phyloP scores from a whole-genome alignment of 306 rosid species.

The Rosa rugosa region DNA sequence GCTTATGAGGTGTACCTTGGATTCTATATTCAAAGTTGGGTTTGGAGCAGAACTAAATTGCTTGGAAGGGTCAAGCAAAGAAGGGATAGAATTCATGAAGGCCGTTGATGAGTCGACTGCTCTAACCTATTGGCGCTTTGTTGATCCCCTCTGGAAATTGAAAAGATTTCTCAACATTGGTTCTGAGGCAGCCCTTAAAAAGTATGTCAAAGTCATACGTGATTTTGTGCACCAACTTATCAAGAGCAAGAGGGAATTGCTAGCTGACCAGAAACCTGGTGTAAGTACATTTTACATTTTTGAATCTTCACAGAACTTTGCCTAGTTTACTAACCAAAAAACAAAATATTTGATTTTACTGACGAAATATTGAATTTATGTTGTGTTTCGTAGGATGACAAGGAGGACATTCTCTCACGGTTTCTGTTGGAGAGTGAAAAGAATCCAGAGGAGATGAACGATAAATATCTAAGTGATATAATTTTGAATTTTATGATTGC shows the following conservation, averaged over 20 bases:
- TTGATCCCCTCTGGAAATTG: constrained; percentile 77
- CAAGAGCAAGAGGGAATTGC: constrained; percentile 36
- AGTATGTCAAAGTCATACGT: constrained; percentile 46
- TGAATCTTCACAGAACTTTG: background rate
- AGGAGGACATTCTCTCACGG: constrained; percentile 79
- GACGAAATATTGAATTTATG: background rate
- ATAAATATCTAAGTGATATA: constrained; percentile 61
- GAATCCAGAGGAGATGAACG: constrained; percentile 52
- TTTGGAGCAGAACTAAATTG: constrained; percentile 78
- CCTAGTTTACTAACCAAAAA: background rate
- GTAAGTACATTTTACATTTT: constrained; percentile 37
- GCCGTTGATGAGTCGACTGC: constrained; percentile 79
- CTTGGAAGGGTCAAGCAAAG: constrained; percentile 59
- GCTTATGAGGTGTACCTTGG: constrained; percentile 68
- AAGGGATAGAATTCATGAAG: constrained; percentile 58
- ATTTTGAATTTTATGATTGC: constrained; percentile 73
- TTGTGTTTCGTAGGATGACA: constrained; percentile 37
- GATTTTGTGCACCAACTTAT: constrained; percentile 53
- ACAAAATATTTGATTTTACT: background rate
- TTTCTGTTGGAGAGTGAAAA: constrained; percentile 66
- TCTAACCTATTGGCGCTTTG: constrained; percentile 51
- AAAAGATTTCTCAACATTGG: constrained; percentile 71
- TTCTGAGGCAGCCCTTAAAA: constrained; percentile 58
- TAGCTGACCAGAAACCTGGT: constrained; percentile 30
- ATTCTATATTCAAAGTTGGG: constrained; percentile 84